Base-by-base conservation (phyloP, 2,329 filamentous ascomycete species). In the Cercospora sp. region DNA sequence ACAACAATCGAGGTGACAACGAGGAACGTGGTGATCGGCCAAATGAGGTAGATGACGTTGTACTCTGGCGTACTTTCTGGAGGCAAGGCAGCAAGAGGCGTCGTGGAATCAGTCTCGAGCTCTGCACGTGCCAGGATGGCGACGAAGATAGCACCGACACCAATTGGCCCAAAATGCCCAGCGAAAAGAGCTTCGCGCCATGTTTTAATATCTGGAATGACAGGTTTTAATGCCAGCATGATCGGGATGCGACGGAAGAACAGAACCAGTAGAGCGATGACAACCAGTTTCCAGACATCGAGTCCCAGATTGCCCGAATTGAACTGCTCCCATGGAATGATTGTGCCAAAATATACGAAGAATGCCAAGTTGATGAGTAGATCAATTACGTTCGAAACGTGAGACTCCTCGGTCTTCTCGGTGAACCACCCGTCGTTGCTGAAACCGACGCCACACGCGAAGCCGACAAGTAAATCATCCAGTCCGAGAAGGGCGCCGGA, bases 341-440 rank as follows among this genome's bases (percentile, higher is more conserved):
- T 97, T 64, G 95, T 93, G 63, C 95, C 95, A 72, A 99, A 91
- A 79, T 95, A 99, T 74, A 99, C 95, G 79, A 99, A 99, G 80
- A 98, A 99, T 2, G 94, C 88, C 88, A 99, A 87, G 80, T 99
- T 99, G 83, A 99, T 89, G 69, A 99, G 84, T 79, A 99, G 81
- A 84, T 99, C 95, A 77, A 99, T 99, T 78, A 99, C 95, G 88
- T 99, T 98, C 79, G 94, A 98, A 9, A 99, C 95, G 79, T 98
- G 95, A 0, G 95, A 94, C 80, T 99, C 95, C 78, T 99, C 95
- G 0, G 95, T 99, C 84, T 97, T 97, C 77, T 97, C 92, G 16
- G 92, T 91, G 76, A 99, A 99, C 95, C 95, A 99, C 72, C 95
- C 95, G 77, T 99, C 95, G 79, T 99, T 99, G 74, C 94, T 97